Conservation (phyloP, 176 grass and related monocot species). For the Oropetium thomaeum region DNA sequence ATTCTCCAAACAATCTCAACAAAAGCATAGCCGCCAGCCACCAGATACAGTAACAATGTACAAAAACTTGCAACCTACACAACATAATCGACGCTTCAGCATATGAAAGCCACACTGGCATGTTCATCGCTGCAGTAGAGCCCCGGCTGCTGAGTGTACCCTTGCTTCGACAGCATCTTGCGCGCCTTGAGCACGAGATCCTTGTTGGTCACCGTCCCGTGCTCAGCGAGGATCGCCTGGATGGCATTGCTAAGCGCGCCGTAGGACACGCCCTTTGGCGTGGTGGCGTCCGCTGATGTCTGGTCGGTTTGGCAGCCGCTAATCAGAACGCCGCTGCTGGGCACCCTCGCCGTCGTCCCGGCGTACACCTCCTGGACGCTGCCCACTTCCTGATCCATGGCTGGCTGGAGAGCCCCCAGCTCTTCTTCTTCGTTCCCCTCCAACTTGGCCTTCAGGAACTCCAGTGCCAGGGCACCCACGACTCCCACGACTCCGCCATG, state of each 20-base stretch:
- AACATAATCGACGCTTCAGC: slow-evolving; percentile 27
- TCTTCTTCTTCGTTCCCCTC: slow-evolving; percentile 37
- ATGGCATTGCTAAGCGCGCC: slow-evolving; percentile 92
- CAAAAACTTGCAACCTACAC: neutral
- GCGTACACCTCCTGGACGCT: slow-evolving; percentile 52
- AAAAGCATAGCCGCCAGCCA: neutral
- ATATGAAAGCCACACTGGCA: slow-evolving; percentile 54
- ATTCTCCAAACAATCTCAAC: neutral
- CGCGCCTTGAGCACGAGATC: slow-evolving; percentile 63
- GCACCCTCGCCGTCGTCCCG: slow-evolving; percentile 35
- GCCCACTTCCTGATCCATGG: slow-evolving; percentile 37
- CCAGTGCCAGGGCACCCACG: slow-evolving; percentile 52
- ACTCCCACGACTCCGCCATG: slow-evolving; percentile 44
- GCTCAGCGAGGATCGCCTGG: slow-evolving; percentile 55
- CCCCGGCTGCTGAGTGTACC: slow-evolving; percentile 64
- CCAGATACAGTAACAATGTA: neutral
- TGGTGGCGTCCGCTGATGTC: slow-evolving; percentile 60
- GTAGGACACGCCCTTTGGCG: slow-evolving; percentile 51
- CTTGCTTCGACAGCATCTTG: slow-evolving; percentile 53
- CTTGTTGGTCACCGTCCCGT: slow-evolving; percentile 44
- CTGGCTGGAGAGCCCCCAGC: neutral
- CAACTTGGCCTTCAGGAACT: slow-evolving; percentile 61
- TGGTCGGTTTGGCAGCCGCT: slow-evolving; percentile 88
- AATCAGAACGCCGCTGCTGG: slow-evolving; percentile 61
- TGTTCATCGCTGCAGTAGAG: slow-evolving; percentile 85